phyloP scores from a whole-genome alignment of 2,329 filamentous ascomycete species.

The Exutisphaerella laricina region DNA sequence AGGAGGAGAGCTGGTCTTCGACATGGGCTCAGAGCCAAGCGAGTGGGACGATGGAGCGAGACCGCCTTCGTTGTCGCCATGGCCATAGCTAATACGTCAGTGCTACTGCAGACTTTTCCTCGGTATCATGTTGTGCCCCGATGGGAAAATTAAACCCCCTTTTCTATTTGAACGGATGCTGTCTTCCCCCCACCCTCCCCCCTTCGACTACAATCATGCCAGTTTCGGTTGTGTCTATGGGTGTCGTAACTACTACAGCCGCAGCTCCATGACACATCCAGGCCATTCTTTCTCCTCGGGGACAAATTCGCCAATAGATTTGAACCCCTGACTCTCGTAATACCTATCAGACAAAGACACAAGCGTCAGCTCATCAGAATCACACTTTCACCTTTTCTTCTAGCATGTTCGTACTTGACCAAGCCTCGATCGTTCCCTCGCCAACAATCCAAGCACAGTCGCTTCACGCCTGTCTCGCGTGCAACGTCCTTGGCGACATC shows the following conservation, averaged over 20 bases:
- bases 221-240: too few relatives aligned
- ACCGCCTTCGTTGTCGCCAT: conserved; percentile 11
- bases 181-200: too few relatives aligned
- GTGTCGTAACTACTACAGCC: too few relatives aligned
- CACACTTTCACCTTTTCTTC: not conserved
- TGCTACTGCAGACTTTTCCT: too few relatives aligned
- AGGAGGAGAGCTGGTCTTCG: conserved; percentile 19
- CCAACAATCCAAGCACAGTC: conserved; percentile 19
- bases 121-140: too few relatives aligned
- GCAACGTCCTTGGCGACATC: conserved; percentile 10
- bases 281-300: conserved; percentile 11
- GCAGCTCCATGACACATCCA: conserved; percentile 17
- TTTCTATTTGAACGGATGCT: too few relatives aligned
- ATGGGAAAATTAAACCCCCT: too few relatives aligned
- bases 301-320: conserved; percentile 10
- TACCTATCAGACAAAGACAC: conserved; percentile 6
- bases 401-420: too few relatives aligned
- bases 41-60: conserved; percentile 20
- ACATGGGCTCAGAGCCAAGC: conserved; percentile 13
- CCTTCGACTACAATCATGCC: too few relatives aligned
- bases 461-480: conserved; percentile 1
- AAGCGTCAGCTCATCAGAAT: not conserved
- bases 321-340: conserved; percentile 20
- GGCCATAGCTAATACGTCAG: not conserved
- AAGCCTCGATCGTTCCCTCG: conserved; percentile 16